Evolutionary conservation across 2,329 filamentous ascomycete species (phyloP).

Genomic region (Geosmithia putterillii): DNA sequence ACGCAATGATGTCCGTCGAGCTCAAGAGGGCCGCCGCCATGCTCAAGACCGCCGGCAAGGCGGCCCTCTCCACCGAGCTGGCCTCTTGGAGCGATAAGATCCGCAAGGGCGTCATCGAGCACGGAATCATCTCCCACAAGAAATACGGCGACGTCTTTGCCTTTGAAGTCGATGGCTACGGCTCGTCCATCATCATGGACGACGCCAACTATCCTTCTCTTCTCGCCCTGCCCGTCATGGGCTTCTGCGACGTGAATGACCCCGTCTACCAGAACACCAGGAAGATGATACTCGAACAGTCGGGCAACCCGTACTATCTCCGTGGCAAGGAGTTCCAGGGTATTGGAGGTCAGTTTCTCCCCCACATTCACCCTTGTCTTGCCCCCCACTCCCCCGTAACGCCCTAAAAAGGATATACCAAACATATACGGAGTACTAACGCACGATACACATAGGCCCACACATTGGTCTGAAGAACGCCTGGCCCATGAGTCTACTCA

Average conservation of each 20-base stretch:
- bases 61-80: constrained; percentile 38
- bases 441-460: constrained; percentile 27
- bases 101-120: constrained; percentile 65
- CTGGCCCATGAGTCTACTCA: constrained; percentile 91
- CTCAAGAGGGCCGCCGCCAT: constrained; percentile 61
- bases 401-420: no score
- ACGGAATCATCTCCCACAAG: constrained; percentile 68
- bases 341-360: constrained; percentile 58
- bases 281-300: constrained; percentile 57
- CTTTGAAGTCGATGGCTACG: constrained; percentile 81
- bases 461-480: constrained; percentile 78
- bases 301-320: constrained; percentile 82
- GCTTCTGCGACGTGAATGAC: constrained; percentile 55
- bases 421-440: no score
- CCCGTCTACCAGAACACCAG: constrained; percentile 78
- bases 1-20: constrained; percentile 92
- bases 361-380: not conserved
- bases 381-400: no score
- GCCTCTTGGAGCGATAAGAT: constrained; percentile 51
- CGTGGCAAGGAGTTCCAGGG: constrained; percentile 66
- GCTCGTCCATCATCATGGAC: constrained; percentile 74
- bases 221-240: constrained; percentile 65
- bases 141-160: constrained; percentile 72
- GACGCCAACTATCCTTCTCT: constrained; percentile 80
- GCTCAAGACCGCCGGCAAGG: constrained; percentile 48